Conservation (phyloP, 257 asterid species). For the Lycium barbarum region DNA sequence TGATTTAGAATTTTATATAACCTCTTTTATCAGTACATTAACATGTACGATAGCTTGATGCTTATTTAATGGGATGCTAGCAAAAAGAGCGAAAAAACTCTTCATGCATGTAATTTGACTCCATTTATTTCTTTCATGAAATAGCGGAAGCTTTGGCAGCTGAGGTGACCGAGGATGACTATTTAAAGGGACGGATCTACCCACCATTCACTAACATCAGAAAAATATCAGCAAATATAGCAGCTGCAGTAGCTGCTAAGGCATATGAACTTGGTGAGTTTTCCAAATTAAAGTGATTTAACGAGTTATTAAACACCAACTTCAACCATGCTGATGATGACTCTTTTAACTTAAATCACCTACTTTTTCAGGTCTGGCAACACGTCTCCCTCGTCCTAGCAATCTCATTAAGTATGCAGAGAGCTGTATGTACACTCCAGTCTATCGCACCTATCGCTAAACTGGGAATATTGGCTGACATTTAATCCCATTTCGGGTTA, state of each 20-base stretch:
- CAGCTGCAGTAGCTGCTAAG: conserved; percentile 92
- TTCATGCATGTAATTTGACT: background rate
- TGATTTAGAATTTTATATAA: background rate
- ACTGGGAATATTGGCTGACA: conserved; percentile 5
- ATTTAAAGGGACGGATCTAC: conserved; percentile 75
- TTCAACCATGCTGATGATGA: background rate
- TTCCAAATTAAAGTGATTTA: background rate
- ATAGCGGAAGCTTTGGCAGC: conserved; percentile 89
- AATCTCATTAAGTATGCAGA: conserved; percentile 80
- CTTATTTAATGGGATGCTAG: background rate
- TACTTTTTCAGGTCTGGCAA: conserved; percentile 70
- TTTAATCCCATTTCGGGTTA: conserved; percentile 9
- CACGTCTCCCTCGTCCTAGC: conserved; percentile 84
- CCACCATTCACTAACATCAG: conserved; percentile 86
- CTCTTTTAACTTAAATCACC: background rate
- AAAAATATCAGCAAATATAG: conserved; percentile 86
- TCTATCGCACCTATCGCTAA: conserved; percentile 74
- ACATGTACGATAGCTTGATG: background rate
- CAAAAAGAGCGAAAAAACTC: background rate
- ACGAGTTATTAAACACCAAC: background rate
- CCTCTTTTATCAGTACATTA: background rate
- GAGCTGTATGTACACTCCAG: conserved; percentile 95
- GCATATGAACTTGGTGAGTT: conserved; percentile 90
- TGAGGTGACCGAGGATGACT: conserved; percentile 73
- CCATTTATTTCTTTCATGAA: conserved; percentile 25